These are phyloP conservation scores for Pichia sp. DNA, from an alignment of 1,139 yeast species.

Conservation along the genomic window DNA sequence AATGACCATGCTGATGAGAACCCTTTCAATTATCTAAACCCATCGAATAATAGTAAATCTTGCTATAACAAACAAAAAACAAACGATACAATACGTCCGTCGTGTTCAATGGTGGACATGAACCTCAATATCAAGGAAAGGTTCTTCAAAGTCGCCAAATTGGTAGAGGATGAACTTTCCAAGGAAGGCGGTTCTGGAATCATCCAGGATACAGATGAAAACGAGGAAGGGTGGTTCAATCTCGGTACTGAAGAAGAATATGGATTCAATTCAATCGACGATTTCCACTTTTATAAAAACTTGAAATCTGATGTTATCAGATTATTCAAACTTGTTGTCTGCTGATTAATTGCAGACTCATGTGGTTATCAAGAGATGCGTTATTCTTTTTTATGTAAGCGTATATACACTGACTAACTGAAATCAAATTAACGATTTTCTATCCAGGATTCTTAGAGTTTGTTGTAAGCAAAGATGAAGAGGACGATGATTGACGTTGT, in stretches of 20 bases:
- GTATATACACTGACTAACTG: neutral
- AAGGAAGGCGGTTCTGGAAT: slow-evolving; percentile 11
- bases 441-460: neutral
- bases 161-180: slow-evolving; percentile 17
- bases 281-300: slow-evolving; percentile 27
- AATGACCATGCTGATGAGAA: neutral
- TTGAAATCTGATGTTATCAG: slow-evolving; percentile 25
- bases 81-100: neutral
- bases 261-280: slow-evolving; percentile 22
- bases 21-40: neutral
- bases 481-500: neutral
- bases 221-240: slow-evolving; percentile 24
- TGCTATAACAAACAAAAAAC: neutral
- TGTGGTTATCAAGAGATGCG: neutral
- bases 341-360: neutral
- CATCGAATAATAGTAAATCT: slow-evolving; percentile 2
- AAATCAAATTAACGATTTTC: neutral
- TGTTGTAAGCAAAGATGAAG: slow-evolving; percentile 5
- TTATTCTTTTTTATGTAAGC: neutral
- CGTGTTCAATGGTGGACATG: neutral
- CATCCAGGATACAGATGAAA: slow-evolving; percentile 14
- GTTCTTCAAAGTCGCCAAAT: slow-evolving; percentile 10
- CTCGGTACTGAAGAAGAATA: slow-evolving; percentile 22
- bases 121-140: slow-evolving; percentile 9
- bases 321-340: slow-evolving; percentile 18